Evolutionary conservation across 129 eudicot species (phyloP), one percentile per base, ranked within the genome.

Genomic region (Chrysanthemum lavandulifolium): DNA sequence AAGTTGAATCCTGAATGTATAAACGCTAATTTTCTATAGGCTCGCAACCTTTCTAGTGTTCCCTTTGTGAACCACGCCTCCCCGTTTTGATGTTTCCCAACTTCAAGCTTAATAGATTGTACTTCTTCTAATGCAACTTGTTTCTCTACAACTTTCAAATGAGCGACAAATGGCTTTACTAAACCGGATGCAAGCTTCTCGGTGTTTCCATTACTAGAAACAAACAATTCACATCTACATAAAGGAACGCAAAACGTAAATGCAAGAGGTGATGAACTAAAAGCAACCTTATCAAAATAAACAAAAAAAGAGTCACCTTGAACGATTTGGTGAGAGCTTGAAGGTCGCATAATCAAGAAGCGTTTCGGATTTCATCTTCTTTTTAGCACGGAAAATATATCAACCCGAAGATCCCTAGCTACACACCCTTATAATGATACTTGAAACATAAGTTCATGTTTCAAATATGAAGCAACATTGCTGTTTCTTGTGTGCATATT

Each of bases 161-260:
- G 96, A 31, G 91, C 54, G 64, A 83, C 86, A 73, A 92, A 92
- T 13, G 97, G 97, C 70, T 92, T 92, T 23, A 88, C 65, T 16
- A 84, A 79, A 43, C 97, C 97, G n/a, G 96, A 91, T 43, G 97
- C 97, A 40, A 91, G 69, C 77, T 81, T 91, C 79, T 91, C 92
- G 6, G 76, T 82, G 63, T 76, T 84, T 64, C 96, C 96, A 72
- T 72, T 84, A 81, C 83, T 69, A 5, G 96, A 88, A 82, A 91
- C 92, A 81, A 81, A 81, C 75, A 92, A 80, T 74, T 92, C 96
- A 51, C 96, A 92, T 55, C 97, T 92, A 73, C 55, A 68, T 61
- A 61, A 53, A 23, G 47, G 47, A 40, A 40, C 47, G 10, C 10
- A 40, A 40, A 40, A 40, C 47, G 10, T 40, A 7, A 40, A 40